phyloP scores from a whole-genome alignment of 108 stramenopile genomes.

The Nannochloropsis gaditana region DNA sequence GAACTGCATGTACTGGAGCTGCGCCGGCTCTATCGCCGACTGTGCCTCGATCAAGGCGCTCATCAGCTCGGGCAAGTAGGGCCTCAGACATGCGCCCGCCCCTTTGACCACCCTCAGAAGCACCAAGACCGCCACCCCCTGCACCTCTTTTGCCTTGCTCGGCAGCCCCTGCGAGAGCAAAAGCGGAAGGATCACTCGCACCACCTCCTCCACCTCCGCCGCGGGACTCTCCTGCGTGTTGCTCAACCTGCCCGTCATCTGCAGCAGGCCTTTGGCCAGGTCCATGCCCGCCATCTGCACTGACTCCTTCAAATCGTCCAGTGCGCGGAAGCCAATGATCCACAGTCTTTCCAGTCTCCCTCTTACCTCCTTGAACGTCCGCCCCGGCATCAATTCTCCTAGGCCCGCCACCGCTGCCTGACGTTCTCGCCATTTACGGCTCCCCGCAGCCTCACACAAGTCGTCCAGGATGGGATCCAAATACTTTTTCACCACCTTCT shows the following conservation, averaged over 20 bases:
- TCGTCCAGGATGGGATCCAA: background rate
- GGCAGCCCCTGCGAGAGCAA: background rate
- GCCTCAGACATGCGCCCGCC: background rate
- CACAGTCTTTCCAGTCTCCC: background rate
- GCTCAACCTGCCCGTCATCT: background rate
- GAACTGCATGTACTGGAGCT: constrained; percentile 53
- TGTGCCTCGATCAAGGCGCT: background rate
- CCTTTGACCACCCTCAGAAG: background rate
- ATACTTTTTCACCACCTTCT: background rate
- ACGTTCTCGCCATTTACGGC: background rate
- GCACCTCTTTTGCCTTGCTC: constrained; percentile 5
- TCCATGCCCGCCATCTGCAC: background rate
- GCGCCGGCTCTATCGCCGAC: background rate
- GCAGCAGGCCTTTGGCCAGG: background rate
- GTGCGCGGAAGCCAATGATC: background rate
- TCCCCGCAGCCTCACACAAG: background rate
- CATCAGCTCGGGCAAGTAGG: background rate
- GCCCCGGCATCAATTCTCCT: background rate
- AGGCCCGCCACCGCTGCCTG: background rate
- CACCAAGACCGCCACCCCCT: background rate
- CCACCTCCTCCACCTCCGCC: background rate
- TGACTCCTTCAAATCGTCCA: constrained; percentile 10
- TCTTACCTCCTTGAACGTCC: background rate
- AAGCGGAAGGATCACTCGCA: background rate
- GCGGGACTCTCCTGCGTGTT: background rate